phyloP scores from a whole-genome alignment of 2,329 filamentous ascomycete genomes.

The Boeremia lycopersici region DNA sequence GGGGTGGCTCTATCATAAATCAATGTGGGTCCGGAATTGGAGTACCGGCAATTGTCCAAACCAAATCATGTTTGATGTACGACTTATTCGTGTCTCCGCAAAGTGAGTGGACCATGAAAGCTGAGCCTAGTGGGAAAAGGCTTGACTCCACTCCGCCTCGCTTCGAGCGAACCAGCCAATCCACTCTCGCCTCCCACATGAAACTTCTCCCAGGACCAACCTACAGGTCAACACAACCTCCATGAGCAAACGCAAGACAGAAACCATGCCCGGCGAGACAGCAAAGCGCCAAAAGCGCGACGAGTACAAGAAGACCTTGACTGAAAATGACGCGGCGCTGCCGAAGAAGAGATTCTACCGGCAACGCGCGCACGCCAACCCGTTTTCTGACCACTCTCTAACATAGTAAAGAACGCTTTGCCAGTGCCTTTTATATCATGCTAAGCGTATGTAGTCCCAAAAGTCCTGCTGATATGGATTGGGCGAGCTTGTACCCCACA shows the following conservation, averaged over 20 bases:
- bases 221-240: slow-evolving; percentile 10
- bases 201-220: slow-evolving; percentile 16
- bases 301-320: slow-evolving; percentile 49
- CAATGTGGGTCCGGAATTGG: not conserved
- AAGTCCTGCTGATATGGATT: slow-evolving; percentile 85
- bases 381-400: slow-evolving; percentile 92
- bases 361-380: slow-evolving; percentile 95
- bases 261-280: slow-evolving; percentile 43
- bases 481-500: slow-evolving; percentile 81
- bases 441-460: slow-evolving; percentile 65
- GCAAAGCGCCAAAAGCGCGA: slow-evolving; percentile 55
- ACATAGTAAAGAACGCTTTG: slow-evolving; percentile 70
- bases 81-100: slow-evolving; percentile 5
- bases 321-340: slow-evolving; percentile 61
- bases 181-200: slow-evolving; percentile 22
- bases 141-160: slow-evolving; percentile 36
- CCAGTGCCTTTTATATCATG: not conserved
- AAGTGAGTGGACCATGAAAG: not conserved
- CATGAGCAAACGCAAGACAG: slow-evolving; percentile 19
- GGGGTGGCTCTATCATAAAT: slow-evolving; percentile 23
- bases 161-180: slow-evolving; percentile 27
- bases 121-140: slow-evolving; percentile 37
- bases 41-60: not conserved
- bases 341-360: slow-evolving; percentile 97
- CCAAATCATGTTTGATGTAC: slow-evolving; percentile 2